Conservation (phyloP, 495 filamentous ascomycete species). For the Hypomontagnella monticulosa region DNA sequence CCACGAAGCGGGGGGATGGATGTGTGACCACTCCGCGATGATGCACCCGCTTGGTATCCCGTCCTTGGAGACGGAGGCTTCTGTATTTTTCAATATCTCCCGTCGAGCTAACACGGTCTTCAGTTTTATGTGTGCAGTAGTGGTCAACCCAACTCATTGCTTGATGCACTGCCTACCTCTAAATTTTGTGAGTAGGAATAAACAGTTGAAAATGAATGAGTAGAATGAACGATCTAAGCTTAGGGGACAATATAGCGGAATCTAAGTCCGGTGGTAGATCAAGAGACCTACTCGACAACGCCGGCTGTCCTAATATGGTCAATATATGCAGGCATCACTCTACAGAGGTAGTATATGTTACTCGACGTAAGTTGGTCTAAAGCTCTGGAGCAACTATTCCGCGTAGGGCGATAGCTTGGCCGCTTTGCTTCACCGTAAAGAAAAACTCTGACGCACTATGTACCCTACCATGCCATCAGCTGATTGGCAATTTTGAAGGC, state of each 20-base stretch:
- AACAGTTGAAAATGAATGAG: no score
- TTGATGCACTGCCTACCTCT: not conserved
- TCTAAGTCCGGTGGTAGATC: no score
- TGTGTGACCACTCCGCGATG: slow-evolving; percentile 31
- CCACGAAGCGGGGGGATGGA: slow-evolving; percentile 32
- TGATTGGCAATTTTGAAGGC: slow-evolving; percentile 16
- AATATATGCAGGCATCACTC: no score
- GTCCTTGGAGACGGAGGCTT: slow-evolving; percentile 4
- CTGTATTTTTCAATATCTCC: slow-evolving; percentile 3
- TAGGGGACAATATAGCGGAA: no score
- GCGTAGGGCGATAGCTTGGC: slow-evolving; percentile 3
- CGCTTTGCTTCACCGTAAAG: slow-evolving; percentile 26
- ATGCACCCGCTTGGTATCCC: slow-evolving; percentile 20
- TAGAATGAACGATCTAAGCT: no score
- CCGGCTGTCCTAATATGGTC: no score
- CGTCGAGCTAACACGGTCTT: not conserved
- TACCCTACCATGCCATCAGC: slow-evolving; percentile 17
- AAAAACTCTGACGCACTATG: slow-evolving; percentile 31
- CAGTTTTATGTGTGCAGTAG: slow-evolving; percentile 7
- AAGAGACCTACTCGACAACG: no score
- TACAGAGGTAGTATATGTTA: no score
- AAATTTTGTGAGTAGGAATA: no score
- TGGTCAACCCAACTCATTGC: not conserved
- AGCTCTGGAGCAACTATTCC: not conserved
- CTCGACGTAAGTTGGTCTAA: not conserved